Evolutionary conservation across 2,329 filamentous ascomycete genomes (phyloP).

Genomic region (Teratosphaeria gauchensis): DNA sequence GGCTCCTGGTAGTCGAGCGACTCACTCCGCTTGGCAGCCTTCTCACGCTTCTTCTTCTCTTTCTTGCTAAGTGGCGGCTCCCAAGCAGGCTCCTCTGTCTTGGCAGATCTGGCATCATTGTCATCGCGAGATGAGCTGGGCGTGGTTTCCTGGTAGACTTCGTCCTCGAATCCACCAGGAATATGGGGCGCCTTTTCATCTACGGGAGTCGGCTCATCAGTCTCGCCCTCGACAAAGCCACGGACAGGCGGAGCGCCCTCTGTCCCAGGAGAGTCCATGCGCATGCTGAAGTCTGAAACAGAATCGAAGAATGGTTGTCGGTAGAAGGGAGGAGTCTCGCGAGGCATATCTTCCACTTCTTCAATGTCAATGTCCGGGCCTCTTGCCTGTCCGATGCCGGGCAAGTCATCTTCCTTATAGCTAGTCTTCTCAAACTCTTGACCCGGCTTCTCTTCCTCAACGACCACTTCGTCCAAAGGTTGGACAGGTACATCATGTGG

Average conservation of each 20-base stretch:
- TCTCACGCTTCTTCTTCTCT: slow-evolving; percentile 37
- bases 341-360: slow-evolving; percentile 7
- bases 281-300: slow-evolving; percentile 29
- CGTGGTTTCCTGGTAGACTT: slow-evolving; percentile 13
- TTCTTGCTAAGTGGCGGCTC: slow-evolving; percentile 26
- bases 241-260: slow-evolving; percentile 22
- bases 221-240: slow-evolving; percentile 34
- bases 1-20: background rate
- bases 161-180: slow-evolving; percentile 51
- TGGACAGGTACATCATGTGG: slow-evolving; percentile 3
- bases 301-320: slow-evolving; percentile 33
- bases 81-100: slow-evolving; percentile 17
- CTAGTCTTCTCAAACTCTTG: slow-evolving; percentile 20
- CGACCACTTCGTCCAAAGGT: slow-evolving; percentile 30
- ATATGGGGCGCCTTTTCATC: slow-evolving; percentile 43
- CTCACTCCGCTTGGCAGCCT: slow-evolving; percentile 24
- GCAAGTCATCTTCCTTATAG: slow-evolving; percentile 22
- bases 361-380: background rate
- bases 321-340: slow-evolving; percentile 10
- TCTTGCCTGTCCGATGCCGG: background rate
- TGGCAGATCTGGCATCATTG: background rate
- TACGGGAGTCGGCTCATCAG: slow-evolving; percentile 48
- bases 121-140: background rate
- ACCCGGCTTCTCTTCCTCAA: slow-evolving; percentile 28
- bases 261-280: slow-evolving; percentile 21